These are phyloP conservation scores for Coniochaeta pulveracea DNA, from an alignment of 2,329 filamentous ascomycete species.

Conservation along the genomic window DNA sequence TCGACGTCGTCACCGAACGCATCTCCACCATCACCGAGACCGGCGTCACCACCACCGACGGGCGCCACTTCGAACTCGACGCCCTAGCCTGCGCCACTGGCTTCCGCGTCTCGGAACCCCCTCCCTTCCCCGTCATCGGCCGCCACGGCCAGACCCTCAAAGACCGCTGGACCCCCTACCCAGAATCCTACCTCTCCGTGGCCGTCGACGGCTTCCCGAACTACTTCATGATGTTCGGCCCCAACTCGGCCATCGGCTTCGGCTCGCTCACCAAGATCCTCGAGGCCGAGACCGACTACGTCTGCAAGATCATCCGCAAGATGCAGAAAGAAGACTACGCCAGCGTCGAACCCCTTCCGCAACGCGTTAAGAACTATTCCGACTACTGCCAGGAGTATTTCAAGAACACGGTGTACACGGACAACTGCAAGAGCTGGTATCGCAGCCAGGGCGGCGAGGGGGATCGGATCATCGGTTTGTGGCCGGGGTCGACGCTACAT, in stretches of 20 bases:
- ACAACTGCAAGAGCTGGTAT: conserved; percentile 42
- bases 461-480: conserved; percentile 27
- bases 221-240: conserved; percentile 35
- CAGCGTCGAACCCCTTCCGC: conserved; percentile 28
- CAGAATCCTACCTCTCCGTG: conserved; percentile 32
- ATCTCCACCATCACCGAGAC: conserved; percentile 22
- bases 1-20: conserved; percentile 23
- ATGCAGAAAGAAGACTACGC: conserved; percentile 33
- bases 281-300: conserved; percentile 35
- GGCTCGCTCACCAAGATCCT: conserved; percentile 34
- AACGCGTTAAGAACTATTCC: conserved; percentile 33
- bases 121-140: conserved; percentile 29
- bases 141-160: conserved; percentile 22
- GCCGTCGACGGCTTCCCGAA: conserved; percentile 36
- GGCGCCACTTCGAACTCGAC: conserved; percentile 25
- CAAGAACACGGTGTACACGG: conserved; percentile 33
- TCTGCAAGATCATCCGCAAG: conserved; percentile 33
- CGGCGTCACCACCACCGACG: conserved; percentile 20
- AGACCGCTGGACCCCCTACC: conserved; percentile 24
- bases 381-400: conserved; percentile 36
- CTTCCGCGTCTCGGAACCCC: conserved; percentile 27
- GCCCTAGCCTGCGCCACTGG: conserved; percentile 36
- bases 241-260: conserved; percentile 34
- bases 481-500: conserved; percentile 33
- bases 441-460: conserved; percentile 29